phyloP scores from a whole-genome alignment of 148 eudicot genomes.

The Camellia japonica region DNA sequence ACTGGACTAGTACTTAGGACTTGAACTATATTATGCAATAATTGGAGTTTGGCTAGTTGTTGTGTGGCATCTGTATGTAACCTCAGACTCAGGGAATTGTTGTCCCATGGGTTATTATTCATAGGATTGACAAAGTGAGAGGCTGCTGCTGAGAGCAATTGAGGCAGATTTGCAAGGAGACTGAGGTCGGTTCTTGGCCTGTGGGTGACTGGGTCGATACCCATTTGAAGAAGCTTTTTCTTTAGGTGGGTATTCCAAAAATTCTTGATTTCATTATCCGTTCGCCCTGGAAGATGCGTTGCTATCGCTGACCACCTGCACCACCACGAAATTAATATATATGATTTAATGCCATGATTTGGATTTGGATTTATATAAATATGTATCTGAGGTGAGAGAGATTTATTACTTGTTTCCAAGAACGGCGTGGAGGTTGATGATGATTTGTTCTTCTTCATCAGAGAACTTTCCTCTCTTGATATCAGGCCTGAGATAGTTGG shows the following conservation, averaged over 20 bases:
- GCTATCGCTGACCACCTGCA: conserved; percentile 65
- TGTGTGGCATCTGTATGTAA: conserved; percentile 36
- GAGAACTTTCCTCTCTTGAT: conserved; percentile 60
- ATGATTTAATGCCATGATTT: background rate
- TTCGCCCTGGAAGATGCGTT: conserved; percentile 48
- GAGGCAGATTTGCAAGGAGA: conserved; percentile 50
- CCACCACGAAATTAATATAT: no score
- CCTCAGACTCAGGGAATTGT: conserved; percentile 9
- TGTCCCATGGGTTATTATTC: conserved; percentile 13
- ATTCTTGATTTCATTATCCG: conserved; percentile 61
- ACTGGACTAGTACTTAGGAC: conserved; percentile 29
- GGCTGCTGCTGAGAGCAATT: conserved; percentile 28
- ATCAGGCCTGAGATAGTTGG: conserved; percentile 61
- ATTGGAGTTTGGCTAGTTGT: conserved; percentile 48
- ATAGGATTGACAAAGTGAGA: conserved; percentile 6
- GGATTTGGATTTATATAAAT: no score
- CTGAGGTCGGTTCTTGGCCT: conserved; percentile 44
- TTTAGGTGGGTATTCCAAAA: conserved; percentile 58
- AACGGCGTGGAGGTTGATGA: conserved; percentile 54
- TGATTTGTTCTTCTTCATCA: conserved; percentile 53
- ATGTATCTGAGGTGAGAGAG: background rate
- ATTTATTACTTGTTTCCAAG: conserved; percentile 58
- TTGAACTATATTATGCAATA: conserved; percentile 43
- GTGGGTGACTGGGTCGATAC: conserved; percentile 63
- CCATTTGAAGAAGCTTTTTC: conserved; percentile 66